phyloP scores from a whole-genome alignment of 176 grass and related monocot genomes.

The Carex parvula region DNA sequence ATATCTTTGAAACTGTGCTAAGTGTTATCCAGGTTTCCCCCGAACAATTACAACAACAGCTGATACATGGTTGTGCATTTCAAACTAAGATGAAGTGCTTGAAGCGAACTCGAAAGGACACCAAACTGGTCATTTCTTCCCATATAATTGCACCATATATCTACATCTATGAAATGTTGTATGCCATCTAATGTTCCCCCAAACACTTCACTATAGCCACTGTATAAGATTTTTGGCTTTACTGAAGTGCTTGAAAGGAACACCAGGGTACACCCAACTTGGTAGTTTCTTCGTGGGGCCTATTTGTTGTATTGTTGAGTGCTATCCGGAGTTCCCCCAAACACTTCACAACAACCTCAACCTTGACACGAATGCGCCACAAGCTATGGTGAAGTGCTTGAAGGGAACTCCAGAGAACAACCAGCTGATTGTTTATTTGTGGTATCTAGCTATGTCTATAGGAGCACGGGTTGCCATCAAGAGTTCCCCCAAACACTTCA shows the following conservation, averaged over 20 bases:
- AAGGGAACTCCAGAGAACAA: conserved; percentile 16
- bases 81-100: too few relatives aligned
- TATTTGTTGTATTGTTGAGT: background rate
- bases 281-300: background rate
- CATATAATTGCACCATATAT: background rate
- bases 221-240: background rate
- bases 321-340: conserved; percentile 36
- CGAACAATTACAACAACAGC: too few relatives aligned
- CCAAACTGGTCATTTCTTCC: background rate
- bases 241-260: conserved; percentile 35
- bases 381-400: background rate
- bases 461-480: conserved; percentile 9
- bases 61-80: too few relatives aligned
- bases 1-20: too few relatives aligned
- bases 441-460: background rate
- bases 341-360: conserved; percentile 26
- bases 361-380: background rate
- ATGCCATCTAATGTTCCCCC: conserved; percentile 5
- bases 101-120: too few relatives aligned
- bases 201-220: conserved; percentile 15
- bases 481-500: conserved; percentile 57
- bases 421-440: background rate
- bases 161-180: background rate
- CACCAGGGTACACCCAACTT: background rate
- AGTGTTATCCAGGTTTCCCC: too few relatives aligned